Base-by-base conservation (phyloP, 106 monocot genomes). In the Alisma plantagoaquatica region DNA sequence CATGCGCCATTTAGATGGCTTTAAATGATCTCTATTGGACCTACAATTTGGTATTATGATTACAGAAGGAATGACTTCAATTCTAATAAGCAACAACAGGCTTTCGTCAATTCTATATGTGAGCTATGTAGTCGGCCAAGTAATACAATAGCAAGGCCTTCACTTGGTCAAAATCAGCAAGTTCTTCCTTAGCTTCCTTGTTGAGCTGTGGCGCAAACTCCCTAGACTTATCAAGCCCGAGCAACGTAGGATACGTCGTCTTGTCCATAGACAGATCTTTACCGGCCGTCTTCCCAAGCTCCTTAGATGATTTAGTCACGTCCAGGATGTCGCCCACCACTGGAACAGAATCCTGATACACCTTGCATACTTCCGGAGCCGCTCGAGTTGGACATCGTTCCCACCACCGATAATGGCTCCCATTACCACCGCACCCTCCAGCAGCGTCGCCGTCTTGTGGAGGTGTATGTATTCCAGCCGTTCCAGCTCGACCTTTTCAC, bases 241-340 rank as follows among this genome's bases (percentile, higher is more conserved):
- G 10, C 24, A 88, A 59, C 66, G 78, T 88, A 11, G 88, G 82
- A 56, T 88, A 88, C 7, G 88, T 88, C 6, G 79, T 76, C 75
- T 88, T 88, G 18, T 88, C 82, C 20, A 48, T 70, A 4, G 63
- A 75, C 63, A 88, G 28, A 31, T 88, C 88, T 60, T 88, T 88
- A 51, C 79, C 82, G 0, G 82, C 82, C 18, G 88, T 88, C 66
- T 88, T 82, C 47, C 82, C 88, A 19, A 88, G 57, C 56, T 88
- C n/a, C n/a, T n/a, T n/a, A n/a, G n/a, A n/a, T n/a, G n/a, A n/a
- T n/a, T n/a, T n/a, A n/a, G n/a, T n/a, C n/a, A n/a, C n/a, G n/a
- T n/a, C n/a, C n/a, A n/a, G n/a, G n/a, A n/a, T n/a, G n/a, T n/a
- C n/a, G n/a, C n/a, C n/a, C n/a, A n/a, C n/a, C n/a, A n/a, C n/a